Evolutionary conservation across 108 stramenopile species (phyloP).

Genomic region (Pseudonitzschia multiseries): DNA sequence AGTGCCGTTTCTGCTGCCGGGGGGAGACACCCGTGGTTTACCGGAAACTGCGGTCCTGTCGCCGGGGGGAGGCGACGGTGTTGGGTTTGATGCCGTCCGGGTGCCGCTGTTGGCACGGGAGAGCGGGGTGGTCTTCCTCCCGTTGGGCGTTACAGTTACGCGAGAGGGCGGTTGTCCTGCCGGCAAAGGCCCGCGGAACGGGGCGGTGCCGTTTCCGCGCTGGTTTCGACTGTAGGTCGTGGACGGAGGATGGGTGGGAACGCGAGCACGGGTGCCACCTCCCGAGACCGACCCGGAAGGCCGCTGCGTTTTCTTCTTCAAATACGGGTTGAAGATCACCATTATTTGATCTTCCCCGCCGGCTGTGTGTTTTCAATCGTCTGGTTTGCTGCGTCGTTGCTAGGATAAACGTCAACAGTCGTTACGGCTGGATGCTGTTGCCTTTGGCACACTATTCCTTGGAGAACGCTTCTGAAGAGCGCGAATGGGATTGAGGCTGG

Average conservation of each 20-base stretch:
- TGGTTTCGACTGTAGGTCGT: neutral
- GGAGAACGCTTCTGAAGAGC: too few species aligned
- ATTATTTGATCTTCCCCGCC: too few species aligned
- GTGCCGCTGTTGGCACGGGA: neutral
- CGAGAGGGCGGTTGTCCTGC: neutral
- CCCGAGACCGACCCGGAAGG: neutral
- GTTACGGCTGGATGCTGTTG: too few species aligned
- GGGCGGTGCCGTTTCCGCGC: neutral
- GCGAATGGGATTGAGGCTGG: too few species aligned
- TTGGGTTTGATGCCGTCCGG: neutral
- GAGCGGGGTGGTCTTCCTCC: neutral
- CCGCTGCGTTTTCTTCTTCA: conserved; percentile 32
- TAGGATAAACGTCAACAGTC: too few species aligned
- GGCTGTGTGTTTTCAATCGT: too few species aligned
- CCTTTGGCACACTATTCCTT: too few species aligned
- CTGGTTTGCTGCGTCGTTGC: too few species aligned
- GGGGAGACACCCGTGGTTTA: conserved; percentile 1
- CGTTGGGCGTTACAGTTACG: conserved; percentile 12
- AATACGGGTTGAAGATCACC: conserved; percentile 34
- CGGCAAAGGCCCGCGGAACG: neutral
- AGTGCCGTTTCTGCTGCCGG: too few species aligned
- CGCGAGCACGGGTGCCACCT: neutral
- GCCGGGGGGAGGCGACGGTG: neutral
- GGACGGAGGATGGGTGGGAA: neutral
- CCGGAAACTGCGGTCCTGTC: neutral